A percentile compares a stretch with the other conserved stretches of the same genome.
phyloP scores from a whole-genome alignment of 257 asterid genomes.

The Solanum chilense region DNA sequence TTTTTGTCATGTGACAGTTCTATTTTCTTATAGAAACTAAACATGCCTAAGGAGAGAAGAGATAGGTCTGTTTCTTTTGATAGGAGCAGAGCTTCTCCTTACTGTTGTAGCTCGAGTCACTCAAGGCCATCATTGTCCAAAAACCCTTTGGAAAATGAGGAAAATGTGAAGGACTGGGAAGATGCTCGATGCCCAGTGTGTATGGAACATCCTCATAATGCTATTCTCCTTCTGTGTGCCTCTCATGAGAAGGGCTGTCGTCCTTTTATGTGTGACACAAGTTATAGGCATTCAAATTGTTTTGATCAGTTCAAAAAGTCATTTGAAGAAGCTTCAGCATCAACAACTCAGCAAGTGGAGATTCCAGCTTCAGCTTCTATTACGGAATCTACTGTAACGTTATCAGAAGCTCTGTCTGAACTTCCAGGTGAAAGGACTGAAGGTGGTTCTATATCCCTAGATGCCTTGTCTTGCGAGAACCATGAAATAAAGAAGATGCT shows the following conservation, averaged over 20 bases:
- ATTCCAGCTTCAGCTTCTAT: slow-evolving; percentile 13
- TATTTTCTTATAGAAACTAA: slow-evolving; percentile 1
- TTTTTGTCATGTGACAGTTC: neutral
- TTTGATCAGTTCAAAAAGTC: slow-evolving; percentile 78
- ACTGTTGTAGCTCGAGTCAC: slow-evolving; percentile 41
- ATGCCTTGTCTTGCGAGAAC: slow-evolving; percentile 17
- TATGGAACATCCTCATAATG: slow-evolving; percentile 95
- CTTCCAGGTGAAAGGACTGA: slow-evolving; percentile 15
- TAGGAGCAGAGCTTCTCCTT: slow-evolving; percentile 54
- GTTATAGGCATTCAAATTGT: slow-evolving; percentile 87
- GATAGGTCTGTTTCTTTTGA: slow-evolving; percentile 63
- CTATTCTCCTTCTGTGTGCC: slow-evolving; percentile 67
- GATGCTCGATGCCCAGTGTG: slow-evolving; percentile 90
- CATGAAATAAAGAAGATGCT: slow-evolving; percentile 30
- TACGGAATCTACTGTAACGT: slow-evolving; percentile 4
- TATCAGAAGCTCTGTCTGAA: slow-evolving; percentile 21
- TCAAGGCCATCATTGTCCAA: slow-evolving; percentile 24
- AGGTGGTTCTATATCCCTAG: slow-evolving; percentile 19
- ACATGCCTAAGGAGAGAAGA: slow-evolving; percentile 74
- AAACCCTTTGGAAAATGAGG: slow-evolving; percentile 50
- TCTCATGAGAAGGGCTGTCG: slow-evolving; percentile 87
- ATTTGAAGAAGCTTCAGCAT: slow-evolving; percentile 20
- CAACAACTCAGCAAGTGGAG: slow-evolving; percentile 18
- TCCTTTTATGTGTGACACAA: slow-evolving; percentile 94
- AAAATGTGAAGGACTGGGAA: slow-evolving; percentile 62